These are phyloP conservation scores for Macaranga tanarius DNA, from an alignment of 441 rosid species.

Conservation along the genomic window DNA sequence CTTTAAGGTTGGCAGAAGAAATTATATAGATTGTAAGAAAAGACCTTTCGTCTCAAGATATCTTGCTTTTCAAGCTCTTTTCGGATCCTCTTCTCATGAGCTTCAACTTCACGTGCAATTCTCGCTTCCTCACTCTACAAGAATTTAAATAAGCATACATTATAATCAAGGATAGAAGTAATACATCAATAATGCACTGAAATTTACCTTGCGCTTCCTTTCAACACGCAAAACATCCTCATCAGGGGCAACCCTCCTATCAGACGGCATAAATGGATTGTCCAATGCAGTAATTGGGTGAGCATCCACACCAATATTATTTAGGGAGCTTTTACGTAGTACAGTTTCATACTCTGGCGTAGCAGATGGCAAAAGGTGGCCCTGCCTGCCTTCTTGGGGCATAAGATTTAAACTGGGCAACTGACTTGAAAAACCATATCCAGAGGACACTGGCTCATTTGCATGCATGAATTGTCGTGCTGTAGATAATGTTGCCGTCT, in stretches of 20 bases:
- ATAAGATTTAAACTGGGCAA: slow-evolving; percentile 64
- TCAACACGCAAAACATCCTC: slow-evolving; percentile 58
- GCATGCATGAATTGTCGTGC: slow-evolving; percentile 39
- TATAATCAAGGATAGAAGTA: background rate
- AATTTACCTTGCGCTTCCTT: slow-evolving; percentile 70
- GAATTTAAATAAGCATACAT: slow-evolving; percentile 17
- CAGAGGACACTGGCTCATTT: slow-evolving; percentile 43
- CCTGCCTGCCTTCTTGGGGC: slow-evolving; percentile 58
- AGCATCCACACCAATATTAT: slow-evolving; percentile 39
- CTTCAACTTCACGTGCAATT: slow-evolving; percentile 79
- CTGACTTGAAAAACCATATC: slow-evolving; percentile 46
- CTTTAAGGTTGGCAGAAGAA: background rate
- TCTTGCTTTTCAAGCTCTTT: slow-evolving; percentile 94
- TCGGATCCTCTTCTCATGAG: slow-evolving; percentile 75
- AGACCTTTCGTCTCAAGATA: slow-evolving; percentile 77
- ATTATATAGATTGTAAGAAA: slow-evolving; percentile 15
- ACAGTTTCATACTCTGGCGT: slow-evolving; percentile 47
- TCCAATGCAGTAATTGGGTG: slow-evolving; percentile 47
- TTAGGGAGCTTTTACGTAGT: slow-evolving; percentile 40
- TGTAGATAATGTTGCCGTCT: slow-evolving; percentile 40
- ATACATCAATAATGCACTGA: slow-evolving; percentile 12
- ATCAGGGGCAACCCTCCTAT: slow-evolving; percentile 47
- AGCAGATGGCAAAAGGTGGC: slow-evolving; percentile 47
- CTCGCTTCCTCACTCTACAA: slow-evolving; percentile 84
- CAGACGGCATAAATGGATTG: slow-evolving; percentile 48